Evolutionary conservation across 2,329 filamentous ascomycete species (phyloP).

Genomic region (Hymenoscyphus fraxineus): DNA sequence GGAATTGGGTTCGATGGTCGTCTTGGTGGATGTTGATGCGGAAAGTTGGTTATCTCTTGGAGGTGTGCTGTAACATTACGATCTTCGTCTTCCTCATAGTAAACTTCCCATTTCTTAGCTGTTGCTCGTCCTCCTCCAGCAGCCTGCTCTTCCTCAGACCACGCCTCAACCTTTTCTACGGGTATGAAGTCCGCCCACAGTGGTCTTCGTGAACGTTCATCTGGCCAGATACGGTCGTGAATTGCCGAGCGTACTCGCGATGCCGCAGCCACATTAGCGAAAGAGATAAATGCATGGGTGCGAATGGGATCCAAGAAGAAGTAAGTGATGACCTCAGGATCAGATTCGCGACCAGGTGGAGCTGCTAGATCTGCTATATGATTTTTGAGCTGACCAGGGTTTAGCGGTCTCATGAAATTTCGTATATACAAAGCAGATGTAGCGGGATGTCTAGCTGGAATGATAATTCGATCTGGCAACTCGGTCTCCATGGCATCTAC

Average conservation of each 20-base stretch:
- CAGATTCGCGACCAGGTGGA: constrained; percentile 46
- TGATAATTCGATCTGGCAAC: constrained; percentile 33
- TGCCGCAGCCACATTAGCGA: constrained; percentile 66
- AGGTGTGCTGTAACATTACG: constrained; percentile 54
- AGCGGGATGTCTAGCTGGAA: constrained; percentile 64
- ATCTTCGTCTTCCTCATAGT: constrained; percentile 58
- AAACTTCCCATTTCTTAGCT: constrained; percentile 64
- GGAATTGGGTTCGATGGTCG: constrained; percentile 28
- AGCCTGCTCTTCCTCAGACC: constrained; percentile 67
- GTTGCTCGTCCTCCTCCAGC: constrained; percentile 41
- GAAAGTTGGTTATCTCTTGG: constrained; percentile 41
- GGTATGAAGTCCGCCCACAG: constrained; percentile 91
- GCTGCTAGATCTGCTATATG: constrained; percentile 69
- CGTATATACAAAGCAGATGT: constrained; percentile 82
- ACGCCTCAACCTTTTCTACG: constrained; percentile 64
- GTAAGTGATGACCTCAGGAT: constrained; percentile 55
- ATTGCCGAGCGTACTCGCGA: constrained; percentile 71
- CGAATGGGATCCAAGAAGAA: constrained; percentile 83
- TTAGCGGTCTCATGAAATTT: constrained; percentile 84
- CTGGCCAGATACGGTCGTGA: constrained; percentile 79
- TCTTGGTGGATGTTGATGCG: constrained; percentile 18
- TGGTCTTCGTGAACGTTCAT: constrained; percentile 77
- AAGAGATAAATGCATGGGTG: constrained; percentile 80
- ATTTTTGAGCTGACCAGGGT: constrained; percentile 60
- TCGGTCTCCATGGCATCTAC: constrained; percentile 22